Evolutionary conservation across 495 filamentous ascomycete genomes (phyloP).

Genomic region (Penicillium goetzii): DNA sequence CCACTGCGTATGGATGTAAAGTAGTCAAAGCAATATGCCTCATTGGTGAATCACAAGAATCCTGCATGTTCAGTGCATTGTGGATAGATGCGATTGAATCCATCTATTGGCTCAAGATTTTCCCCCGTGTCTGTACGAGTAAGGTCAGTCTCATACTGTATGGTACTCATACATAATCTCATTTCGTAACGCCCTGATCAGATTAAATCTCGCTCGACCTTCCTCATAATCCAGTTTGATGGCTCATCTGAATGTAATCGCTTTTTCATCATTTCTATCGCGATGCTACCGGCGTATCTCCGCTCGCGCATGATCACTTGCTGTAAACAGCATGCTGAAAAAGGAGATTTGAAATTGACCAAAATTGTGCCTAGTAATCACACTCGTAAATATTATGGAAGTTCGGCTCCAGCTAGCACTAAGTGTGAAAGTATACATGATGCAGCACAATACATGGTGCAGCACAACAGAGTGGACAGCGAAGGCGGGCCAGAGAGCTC

Average conservation of each 20-base stretch:
- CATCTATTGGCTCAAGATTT: neutral
- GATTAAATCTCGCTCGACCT: neutral
- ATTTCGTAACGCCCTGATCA: neutral
- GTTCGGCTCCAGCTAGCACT: neutral
- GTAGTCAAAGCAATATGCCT: neutral
- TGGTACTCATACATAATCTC: neutral
- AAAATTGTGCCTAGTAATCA: neutral
- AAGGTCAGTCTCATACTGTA: conserved; percentile 6
- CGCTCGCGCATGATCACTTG: neutral
- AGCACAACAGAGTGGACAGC: neutral
- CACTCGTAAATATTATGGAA: neutral
- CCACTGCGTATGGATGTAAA: neutral
- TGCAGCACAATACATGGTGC: neutral
- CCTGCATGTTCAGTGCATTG: neutral
- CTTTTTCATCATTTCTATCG: neutral
- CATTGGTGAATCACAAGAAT: neutral
- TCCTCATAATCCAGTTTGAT: neutral
- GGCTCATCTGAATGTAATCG: neutral
- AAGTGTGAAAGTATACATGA: neutral
- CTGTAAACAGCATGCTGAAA: neutral
- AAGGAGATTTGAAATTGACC: neutral
- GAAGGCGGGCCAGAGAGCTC: conserved; percentile 3
- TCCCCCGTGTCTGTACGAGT: conserved; percentile 2
- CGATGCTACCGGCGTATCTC: neutral
- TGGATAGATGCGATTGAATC: neutral